These are phyloP conservation scores for Scutellaria baicalensis DNA, from an alignment of 257 asterid genomes.

Conservation along the genomic window DNA sequence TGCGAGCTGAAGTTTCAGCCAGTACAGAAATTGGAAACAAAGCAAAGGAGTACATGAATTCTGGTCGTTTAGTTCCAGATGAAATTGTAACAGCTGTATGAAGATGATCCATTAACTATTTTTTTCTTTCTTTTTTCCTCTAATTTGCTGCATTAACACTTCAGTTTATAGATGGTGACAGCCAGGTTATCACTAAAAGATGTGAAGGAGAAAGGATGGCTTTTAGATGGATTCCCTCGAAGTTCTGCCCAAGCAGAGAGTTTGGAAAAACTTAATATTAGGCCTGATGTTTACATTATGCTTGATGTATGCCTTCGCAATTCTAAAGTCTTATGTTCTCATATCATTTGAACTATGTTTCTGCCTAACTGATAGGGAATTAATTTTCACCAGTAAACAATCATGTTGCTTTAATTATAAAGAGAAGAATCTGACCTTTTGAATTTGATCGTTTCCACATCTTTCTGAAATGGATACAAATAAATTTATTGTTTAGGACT, in stretches of 20 bases:
- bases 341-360: background rate
- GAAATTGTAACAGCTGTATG: constrained; percentile 87
- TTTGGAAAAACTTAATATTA: constrained; percentile 66
- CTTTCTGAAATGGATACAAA: background rate
- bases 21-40: constrained; percentile 74
- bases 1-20: constrained; percentile 88
- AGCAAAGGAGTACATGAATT: constrained; percentile 87
- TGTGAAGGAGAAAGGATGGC: constrained; percentile 95
- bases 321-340: constrained; percentile 1
- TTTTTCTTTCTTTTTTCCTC: constrained; percentile 1
- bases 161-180: constrained; percentile 69
- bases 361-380: background rate
- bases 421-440: background rate
- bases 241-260: constrained; percentile 79
- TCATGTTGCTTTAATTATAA: background rate
- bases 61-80: constrained; percentile 86
- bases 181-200: constrained; percentile 63
- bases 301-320: constrained; percentile 58
- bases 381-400: background rate
- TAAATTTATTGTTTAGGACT: background rate
- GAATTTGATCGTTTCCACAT: background rate
- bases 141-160: constrained; percentile 12
- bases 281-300: constrained; percentile 73
- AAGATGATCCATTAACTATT: background rate
- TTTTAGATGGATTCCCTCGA: constrained; percentile 91